These are phyloP conservation scores for Fragaria nilgerrensis DNA, from an alignment of 306 rosid genomes.

Conservation along the genomic window DNA sequence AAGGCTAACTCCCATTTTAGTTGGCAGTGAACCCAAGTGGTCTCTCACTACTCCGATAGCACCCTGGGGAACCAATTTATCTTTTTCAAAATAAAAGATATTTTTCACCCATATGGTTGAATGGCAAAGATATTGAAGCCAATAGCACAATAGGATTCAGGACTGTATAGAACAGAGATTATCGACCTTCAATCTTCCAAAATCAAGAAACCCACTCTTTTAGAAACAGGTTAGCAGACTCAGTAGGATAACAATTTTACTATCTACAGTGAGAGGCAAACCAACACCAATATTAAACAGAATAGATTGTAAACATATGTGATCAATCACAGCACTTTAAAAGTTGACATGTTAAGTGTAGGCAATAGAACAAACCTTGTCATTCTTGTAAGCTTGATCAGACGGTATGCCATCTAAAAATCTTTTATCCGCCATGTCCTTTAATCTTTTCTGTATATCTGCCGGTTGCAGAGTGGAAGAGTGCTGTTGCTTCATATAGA, in stretches of 20 bases:
- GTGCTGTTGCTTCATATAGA: constrained; percentile 95
- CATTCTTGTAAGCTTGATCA: constrained; percentile 61
- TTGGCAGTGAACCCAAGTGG: neutral
- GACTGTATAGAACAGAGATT: neutral
- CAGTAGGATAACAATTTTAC: neutral
- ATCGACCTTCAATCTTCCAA: neutral
- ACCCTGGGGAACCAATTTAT: neutral
- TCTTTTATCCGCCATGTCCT: constrained; percentile 87
- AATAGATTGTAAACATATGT: neutral
- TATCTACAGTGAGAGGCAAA: neutral
- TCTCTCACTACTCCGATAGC: too few relatives aligned
- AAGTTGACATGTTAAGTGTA: constrained; percentile 8
- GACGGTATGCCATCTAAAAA: constrained; percentile 61
- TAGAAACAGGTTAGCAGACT: neutral
- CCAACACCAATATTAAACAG: neutral
- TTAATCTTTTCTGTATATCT: constrained; percentile 82
- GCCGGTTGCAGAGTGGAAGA: constrained; percentile 83
- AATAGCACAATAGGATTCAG: neutral
- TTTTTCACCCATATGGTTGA: neutral
- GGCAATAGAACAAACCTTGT: constrained; percentile 49
- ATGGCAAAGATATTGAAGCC: neutral
- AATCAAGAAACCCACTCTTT: neutral
- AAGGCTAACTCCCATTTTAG: neutral
- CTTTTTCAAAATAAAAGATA: neutral
- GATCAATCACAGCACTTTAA: neutral